phyloP scores from a whole-genome alignment of 441 rosid genomes.

The Adansonia grandidieri region DNA sequence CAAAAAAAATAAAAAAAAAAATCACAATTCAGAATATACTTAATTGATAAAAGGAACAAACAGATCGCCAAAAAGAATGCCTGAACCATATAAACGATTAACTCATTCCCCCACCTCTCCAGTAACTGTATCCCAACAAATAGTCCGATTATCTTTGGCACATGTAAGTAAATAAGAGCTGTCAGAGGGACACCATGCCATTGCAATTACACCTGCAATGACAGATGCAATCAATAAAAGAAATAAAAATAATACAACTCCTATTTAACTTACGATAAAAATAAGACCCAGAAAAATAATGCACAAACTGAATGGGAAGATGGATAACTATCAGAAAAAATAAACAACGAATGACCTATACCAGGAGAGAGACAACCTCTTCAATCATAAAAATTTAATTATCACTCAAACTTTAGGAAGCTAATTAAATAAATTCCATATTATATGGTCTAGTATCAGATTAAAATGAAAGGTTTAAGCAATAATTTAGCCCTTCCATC shows the following conservation, averaged over 20 bases:
- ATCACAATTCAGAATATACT: slow-evolving; percentile 25
- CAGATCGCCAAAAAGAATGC: not conserved
- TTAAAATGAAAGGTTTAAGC: not conserved
- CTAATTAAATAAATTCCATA: not conserved
- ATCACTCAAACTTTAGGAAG: not conserved
- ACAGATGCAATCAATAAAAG: slow-evolving; percentile 21
- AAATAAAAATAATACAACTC: slow-evolving; percentile 18
- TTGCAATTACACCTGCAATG: slow-evolving; percentile 84
- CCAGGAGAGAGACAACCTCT: not conserved
- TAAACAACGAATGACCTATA: not conserved
- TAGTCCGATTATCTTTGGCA: slow-evolving; percentile 96
- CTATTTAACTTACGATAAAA: not conserved
- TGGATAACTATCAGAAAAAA: not conserved
- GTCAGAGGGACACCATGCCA: slow-evolving; percentile 98
- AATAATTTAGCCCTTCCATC: not conserved
- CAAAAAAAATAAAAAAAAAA: not conserved
- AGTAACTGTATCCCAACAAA: slow-evolving; percentile 95
- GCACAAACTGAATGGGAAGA: slow-evolving; percentile 16
- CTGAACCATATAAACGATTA: slow-evolving; percentile 12
- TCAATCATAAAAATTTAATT: not conserved
- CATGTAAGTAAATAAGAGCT: slow-evolving; percentile 95
- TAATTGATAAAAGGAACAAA: not conserved
- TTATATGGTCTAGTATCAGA: not conserved
- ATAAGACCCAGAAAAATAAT: slow-evolving; percentile 22
- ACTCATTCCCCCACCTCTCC: slow-evolving; percentile 64